phyloP scores from a whole-genome alignment of 2,329 filamentous ascomycete species.

The Coniochaeta sp. region DNA sequence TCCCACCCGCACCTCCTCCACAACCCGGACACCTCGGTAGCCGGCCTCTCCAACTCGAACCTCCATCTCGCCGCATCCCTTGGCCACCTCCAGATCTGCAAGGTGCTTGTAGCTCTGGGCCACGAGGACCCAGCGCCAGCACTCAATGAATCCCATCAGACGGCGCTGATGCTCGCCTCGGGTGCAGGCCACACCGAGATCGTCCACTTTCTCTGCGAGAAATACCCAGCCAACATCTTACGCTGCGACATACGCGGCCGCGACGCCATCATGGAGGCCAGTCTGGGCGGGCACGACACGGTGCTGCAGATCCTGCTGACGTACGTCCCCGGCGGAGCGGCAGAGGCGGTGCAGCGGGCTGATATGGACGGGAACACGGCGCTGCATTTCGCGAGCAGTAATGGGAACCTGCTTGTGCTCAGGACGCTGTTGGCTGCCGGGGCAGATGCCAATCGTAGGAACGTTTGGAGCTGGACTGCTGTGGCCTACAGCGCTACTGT shows the following conservation, averaged over 20 bases:
- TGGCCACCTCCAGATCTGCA: conserved; percentile 61
- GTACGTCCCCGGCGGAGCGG: conserved; percentile 46
- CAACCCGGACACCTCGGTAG: conserved; percentile 67
- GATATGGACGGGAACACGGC: conserved; percentile 79
- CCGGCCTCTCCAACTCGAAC: conserved; percentile 70
- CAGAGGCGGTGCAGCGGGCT: conserved; percentile 43
- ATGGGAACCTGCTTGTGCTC: conserved; percentile 70
- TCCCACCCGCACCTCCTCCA: conserved; percentile 64
- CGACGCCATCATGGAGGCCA: conserved; percentile 65
- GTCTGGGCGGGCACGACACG: conserved; percentile 53
- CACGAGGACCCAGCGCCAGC: conserved; percentile 67
- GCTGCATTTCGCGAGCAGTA: conserved; percentile 76
- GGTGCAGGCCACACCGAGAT: conserved; percentile 62
- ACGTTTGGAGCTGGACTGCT: conserved; percentile 74
- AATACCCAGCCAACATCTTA: conserved; percentile 54
- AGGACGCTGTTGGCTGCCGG: conserved; percentile 72
- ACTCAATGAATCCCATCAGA: conserved; percentile 73
- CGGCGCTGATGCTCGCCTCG: conserved; percentile 73
- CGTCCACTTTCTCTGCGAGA: conserved; percentile 61
- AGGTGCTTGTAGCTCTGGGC: conserved; percentile 62
- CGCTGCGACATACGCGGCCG: conserved; percentile 60
- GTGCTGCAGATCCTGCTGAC: conserved; percentile 58
- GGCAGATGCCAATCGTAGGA: conserved; percentile 64
- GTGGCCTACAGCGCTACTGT: conserved; percentile 77
- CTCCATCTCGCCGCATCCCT: conserved; percentile 73